Conservation (phyloP, 306 rosid genomes). For the Glycyrrhiza uralensis region DNA sequence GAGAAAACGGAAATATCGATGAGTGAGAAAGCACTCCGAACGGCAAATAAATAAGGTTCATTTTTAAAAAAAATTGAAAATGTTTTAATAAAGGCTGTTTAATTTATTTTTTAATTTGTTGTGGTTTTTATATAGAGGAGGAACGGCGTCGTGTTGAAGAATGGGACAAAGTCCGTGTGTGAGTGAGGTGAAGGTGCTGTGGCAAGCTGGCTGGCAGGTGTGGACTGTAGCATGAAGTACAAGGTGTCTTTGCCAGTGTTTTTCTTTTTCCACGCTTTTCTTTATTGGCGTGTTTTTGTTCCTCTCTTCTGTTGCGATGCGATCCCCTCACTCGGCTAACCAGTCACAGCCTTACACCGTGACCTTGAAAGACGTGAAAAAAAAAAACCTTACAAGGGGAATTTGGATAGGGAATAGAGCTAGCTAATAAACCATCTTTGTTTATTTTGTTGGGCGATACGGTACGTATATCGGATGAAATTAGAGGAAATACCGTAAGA, state of each 20-base stretch:
- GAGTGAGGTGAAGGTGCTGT: not conserved
- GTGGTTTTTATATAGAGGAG: not conserved
- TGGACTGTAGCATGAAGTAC: not conserved
- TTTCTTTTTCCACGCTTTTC: conserved; percentile 29
- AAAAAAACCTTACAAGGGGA: not conserved
- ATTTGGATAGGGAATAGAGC: not conserved
- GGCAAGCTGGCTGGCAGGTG: conserved; percentile 31
- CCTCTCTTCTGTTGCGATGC: not conserved
- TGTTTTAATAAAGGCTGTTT: not conserved
- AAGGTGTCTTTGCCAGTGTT: conserved; percentile 19
- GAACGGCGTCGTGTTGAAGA: conserved; percentile 39
- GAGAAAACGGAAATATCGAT: conserved; percentile 39
- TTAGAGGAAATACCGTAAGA: no score
- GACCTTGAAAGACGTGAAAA: not conserved
- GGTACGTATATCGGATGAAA: no score
- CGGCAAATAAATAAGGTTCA: conserved; percentile 33
- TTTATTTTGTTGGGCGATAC: not conserved
- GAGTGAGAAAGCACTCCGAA: conserved; percentile 27
- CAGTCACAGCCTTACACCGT: conserved; percentile 2
- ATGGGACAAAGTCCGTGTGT: conserved; percentile 22
- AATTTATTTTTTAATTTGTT: not conserved
- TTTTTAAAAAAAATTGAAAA: no score
- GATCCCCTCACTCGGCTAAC: not conserved
- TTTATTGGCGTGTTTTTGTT: conserved; percentile 25
- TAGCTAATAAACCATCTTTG: not conserved